phyloP scores from a whole-genome alignment of 371 early-diverging fungal genomes.

The Apophysomyces trapeziformis region DNA sequence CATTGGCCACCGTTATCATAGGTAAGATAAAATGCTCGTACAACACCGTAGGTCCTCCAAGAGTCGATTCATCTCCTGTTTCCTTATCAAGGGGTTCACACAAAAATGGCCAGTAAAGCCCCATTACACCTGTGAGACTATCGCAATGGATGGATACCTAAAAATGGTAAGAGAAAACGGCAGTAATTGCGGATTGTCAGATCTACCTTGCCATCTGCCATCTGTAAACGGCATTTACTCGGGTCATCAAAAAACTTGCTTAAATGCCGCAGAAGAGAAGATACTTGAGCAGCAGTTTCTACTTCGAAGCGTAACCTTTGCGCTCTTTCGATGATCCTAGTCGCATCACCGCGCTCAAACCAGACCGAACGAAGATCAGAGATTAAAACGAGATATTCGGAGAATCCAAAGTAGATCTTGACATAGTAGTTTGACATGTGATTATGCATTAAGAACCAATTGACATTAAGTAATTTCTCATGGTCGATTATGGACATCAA shows the following conservation, averaged over 20 bases:
- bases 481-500: not conserved
- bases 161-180: not conserved
- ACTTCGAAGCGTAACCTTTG: constrained; percentile 7
- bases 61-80: not conserved
- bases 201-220: not conserved
- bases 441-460: not conserved
- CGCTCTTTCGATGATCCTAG: constrained; percentile 15
- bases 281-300: constrained; percentile 15
- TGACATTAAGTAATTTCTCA: not conserved
- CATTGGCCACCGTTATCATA: constrained; percentile 12
- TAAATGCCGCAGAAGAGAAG: constrained; percentile 7
- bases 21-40: constrained; percentile 24
- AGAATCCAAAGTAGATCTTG: constrained; percentile 16
- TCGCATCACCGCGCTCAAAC: constrained; percentile 16
- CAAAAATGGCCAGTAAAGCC: constrained; percentile 21
- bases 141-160: constrained; percentile 8
- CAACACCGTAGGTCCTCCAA: constrained; percentile 12
- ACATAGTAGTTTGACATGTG: constrained; percentile 15
- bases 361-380: constrained; percentile 28
- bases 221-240: constrained; percentile 4
- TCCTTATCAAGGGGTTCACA: constrained; percentile 8
- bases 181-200: not conserved
- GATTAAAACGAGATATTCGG: constrained; percentile 19
- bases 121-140: constrained; percentile 8
- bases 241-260: constrained; percentile 6